Base-by-base conservation (phyloP, 306 rosid species). In the Trifolium pratense region DNA sequence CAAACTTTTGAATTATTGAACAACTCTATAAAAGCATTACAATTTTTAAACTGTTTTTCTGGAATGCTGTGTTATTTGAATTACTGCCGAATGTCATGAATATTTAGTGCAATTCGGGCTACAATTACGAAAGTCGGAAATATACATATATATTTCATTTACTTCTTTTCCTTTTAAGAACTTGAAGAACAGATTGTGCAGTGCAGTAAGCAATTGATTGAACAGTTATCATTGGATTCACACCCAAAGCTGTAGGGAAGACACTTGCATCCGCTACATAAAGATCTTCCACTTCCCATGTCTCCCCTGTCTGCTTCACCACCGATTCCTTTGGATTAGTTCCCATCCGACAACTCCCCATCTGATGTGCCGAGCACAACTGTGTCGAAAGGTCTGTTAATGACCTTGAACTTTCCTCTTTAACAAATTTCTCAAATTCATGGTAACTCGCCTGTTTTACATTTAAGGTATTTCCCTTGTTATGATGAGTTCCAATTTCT, bases 261-360 rank as follows among this genome's bases (percentile, higher is more conserved):
- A 90, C 96, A 74, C 96, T 92, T 9, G 96, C 2, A 75, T 92
- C 96, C 7, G 97, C 94, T 64, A 92, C 65, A 53, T 81, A 92
- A 32, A 90, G 92, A 13, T 87, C 87, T 67, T 90, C 94, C 61
- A 88, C 72, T 64, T 92, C 97, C 97, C 97, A 90, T 69, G 91
- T 90, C 79, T 90, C 94, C 15, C 94, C 96, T 67, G 67, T 81
- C 67, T 86, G 86, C 66, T 82, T 84, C 82, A 92, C 94, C 26
- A 31, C 94, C 1, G 96, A 92, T 25, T 68, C 76, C 78, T 76
- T 81, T 2, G 86, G 61, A 52, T 82, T 80, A 5, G 61, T 29
- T 6, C 97, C 97, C 96, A 90, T 92, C 77, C 92, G 36, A 48
- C 96, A 89, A 66, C 94, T 88, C 61, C 97, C 96, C 97, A 90